phyloP scores from a whole-genome alignment of 805 yeast genomes.

The Nadsonia fulvescens region DNA sequence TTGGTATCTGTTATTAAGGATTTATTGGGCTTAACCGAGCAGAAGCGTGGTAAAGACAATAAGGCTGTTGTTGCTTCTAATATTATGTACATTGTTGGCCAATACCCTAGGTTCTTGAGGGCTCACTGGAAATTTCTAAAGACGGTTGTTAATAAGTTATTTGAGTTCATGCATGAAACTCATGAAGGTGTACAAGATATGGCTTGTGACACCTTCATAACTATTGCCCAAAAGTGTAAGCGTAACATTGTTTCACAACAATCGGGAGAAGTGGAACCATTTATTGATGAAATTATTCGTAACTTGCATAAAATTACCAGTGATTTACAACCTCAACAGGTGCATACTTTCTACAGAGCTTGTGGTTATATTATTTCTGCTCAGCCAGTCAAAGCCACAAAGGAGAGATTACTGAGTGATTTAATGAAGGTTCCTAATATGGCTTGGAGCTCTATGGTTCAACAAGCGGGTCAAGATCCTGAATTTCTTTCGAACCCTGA shows the following conservation, averaged over 20 bases:
- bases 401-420: conserved; percentile 55
- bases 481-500: conserved; percentile 56
- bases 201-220: conserved; percentile 98
- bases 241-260: conserved; percentile 85
- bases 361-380: conserved; percentile 89
- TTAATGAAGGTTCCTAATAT: conserved; percentile 83
- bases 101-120: conserved; percentile 89
- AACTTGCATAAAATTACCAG: conserved; percentile 73
- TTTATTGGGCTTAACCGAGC: conserved; percentile 75
- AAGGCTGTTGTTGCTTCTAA: conserved; percentile 99
- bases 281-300: conserved; percentile 73
- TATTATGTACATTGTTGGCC: conserved; percentile 98
- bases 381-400: conserved; percentile 48
- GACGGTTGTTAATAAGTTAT: conserved; percentile 86
- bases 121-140: conserved; percentile 97
- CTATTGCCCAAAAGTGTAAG: conserved; percentile 87
- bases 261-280: conserved; percentile 72
- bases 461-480: conserved; percentile 72
- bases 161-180: conserved; percentile 99
- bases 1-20: conserved; percentile 88
- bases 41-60: conserved; percentile 93
- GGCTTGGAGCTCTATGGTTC: conserved; percentile 86
- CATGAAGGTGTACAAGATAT: conserved; percentile 99
- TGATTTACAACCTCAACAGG: conserved; percentile 92
- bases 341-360: conserved; percentile 93